Conservation (phyloP, 768 basidiomycete genomes). For the Collybiopsis luxurians region DNA sequence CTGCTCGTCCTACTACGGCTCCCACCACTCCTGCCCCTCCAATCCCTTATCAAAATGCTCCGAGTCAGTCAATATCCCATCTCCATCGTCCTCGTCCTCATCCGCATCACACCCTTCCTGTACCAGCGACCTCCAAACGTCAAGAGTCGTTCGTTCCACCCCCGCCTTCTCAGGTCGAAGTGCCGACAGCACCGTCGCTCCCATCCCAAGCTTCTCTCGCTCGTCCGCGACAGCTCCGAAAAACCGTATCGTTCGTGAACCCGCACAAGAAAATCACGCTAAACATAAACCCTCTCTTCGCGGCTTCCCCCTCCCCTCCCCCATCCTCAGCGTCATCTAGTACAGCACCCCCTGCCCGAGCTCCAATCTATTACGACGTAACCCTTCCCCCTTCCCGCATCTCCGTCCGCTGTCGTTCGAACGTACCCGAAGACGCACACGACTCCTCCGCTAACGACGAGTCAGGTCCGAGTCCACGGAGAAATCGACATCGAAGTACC, state of each 20-base stretch:
- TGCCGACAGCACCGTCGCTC: neutral
- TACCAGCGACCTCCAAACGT: too few relatives aligned
- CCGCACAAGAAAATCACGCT: neutral
- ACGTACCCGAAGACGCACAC: neutral
- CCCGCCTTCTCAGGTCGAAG: neutral
- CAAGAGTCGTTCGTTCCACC: neutral
- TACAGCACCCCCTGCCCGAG: neutral
- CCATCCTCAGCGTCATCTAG: too few relatives aligned
- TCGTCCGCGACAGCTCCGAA: slow-evolving; percentile 8
- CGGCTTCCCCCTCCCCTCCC: neutral
- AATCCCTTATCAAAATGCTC: neutral
- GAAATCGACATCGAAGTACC: neutral
- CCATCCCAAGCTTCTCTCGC: slow-evolving; percentile 15
- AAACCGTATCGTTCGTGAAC: neutral
- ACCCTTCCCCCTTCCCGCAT: neutral
- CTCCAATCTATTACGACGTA: slow-evolving; percentile 1
- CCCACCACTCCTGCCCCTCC: neutral
- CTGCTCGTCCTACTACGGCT: neutral
- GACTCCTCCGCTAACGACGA: too few relatives aligned
- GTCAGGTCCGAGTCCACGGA: too few relatives aligned
- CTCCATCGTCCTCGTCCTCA: neutral
- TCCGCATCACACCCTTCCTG: slow-evolving; percentile 2
- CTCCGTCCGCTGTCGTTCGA: neutral
- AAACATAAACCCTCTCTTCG: slow-evolving; percentile 4
- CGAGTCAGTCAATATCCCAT: neutral